A percentile compares a stretch with the other conserved stretches of the same genome.
These are phyloP conservation scores for Talaromyces rugulosus DNA, from an alignment of 2,329 filamentous ascomycete species.

Conservation along the genomic window DNA sequence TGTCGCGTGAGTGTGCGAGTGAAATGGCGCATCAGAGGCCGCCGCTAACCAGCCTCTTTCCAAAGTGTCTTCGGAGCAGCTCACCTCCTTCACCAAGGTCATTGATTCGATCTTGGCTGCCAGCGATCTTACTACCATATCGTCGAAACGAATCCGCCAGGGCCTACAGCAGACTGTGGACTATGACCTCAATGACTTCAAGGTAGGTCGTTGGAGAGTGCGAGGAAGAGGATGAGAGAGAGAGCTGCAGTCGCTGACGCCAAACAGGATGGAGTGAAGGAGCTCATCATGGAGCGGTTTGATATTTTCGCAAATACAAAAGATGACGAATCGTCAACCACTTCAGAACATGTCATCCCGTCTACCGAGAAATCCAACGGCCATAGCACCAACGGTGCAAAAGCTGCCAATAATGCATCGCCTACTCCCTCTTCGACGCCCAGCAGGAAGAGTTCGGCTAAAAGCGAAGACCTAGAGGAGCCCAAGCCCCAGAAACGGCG, in stretches of 20 bases:
- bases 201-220: conserved; percentile 42
- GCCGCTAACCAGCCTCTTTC: conserved; percentile 11
- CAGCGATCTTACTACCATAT: conserved; percentile 61
- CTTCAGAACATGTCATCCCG: conserved; percentile 24
- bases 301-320: conserved; percentile 57
- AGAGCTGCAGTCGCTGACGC: conserved; percentile 5
- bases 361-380: conserved; percentile 27
- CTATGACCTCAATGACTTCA: conserved; percentile 59
- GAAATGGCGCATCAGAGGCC: not conserved
- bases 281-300: conserved; percentile 69
- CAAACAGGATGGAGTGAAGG: conserved; percentile 62
- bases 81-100: conserved; percentile 52
- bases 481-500: conserved; percentile 57
- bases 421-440: conserved; percentile 31
- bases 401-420: conserved; percentile 25
- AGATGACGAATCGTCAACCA: conserved; percentile 26
- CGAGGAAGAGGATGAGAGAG: not conserved
- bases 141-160: conserved; percentile 62
- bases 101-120: conserved; percentile 60
- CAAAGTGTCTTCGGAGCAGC: conserved; percentile 47
- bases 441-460: conserved; percentile 38
- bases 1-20: conserved; percentile 32
- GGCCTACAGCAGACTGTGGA: conserved; percentile 57
- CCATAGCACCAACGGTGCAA: conserved; percentile 21
- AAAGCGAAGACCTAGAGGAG: conserved; percentile 38